Percentiles rank a stretch among this genome's conserved stretches.
These are phyloP conservation scores for Poronia punctata DNA, from an alignment of 495 filamentous ascomycete genomes.

Conservation along the genomic window DNA sequence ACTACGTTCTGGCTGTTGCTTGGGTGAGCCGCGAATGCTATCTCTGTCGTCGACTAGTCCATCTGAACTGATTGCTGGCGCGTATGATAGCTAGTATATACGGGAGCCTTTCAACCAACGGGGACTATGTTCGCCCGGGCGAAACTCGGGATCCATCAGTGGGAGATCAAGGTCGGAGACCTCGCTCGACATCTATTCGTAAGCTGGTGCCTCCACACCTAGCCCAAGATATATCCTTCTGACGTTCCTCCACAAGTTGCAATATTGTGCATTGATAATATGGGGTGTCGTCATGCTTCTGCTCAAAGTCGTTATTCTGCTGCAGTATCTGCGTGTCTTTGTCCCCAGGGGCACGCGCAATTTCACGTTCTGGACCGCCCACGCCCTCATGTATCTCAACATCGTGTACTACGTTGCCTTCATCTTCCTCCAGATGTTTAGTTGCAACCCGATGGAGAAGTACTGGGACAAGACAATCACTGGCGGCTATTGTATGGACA, in stretches of 20 bases:
- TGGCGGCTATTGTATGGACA: not conserved
- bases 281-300: slow-evolving; percentile 14
- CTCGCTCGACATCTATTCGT: not conserved
- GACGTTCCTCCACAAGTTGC: not conserved
- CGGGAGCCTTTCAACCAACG: too few relatives aligned
- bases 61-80: too few relatives aligned
- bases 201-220: not conserved
- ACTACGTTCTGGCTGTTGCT: too few relatives aligned
- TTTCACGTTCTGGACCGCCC: slow-evolving; percentile 22
- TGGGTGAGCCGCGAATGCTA: too few relatives aligned
- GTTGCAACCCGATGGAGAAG: slow-evolving; percentile 12
- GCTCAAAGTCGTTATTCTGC: slow-evolving; percentile 15
- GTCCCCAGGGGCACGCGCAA: slow-evolving; percentile 13
- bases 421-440: slow-evolving; percentile 12
- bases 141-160: too few relatives aligned
- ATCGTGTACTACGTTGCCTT: slow-evolving; percentile 17
- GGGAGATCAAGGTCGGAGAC: not conserved
- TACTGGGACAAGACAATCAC: not conserved
- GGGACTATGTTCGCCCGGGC: too few relatives aligned
- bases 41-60: too few relatives aligned
- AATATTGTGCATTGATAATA: slow-evolving; percentile 1
- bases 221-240: not conserved
- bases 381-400: slow-evolving; percentile 21
- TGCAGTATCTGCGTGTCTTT: slow-evolving; percentile 18
- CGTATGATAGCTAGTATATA: too few relatives aligned